Conservation (phyloP, 2,329 filamentous ascomycete genomes). For the Dryadomyces sulphureus region DNA sequence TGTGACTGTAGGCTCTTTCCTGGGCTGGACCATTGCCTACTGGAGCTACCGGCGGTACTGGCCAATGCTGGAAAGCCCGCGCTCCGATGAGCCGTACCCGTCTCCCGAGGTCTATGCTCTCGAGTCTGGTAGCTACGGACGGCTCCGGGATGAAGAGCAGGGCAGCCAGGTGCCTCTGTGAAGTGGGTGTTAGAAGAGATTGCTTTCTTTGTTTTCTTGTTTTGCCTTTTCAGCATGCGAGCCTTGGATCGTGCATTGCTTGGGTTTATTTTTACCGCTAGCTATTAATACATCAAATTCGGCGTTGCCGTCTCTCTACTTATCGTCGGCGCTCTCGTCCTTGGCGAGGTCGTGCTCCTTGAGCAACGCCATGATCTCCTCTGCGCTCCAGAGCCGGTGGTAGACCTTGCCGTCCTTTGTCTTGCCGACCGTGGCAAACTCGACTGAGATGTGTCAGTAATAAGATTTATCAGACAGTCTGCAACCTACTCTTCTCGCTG, state of each 20-base stretch:
- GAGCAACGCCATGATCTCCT: slow-evolving; percentile 86
- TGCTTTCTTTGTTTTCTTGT: too few relatives aligned
- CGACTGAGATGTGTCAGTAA: slow-evolving; percentile 42
- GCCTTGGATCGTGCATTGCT: too few relatives aligned
- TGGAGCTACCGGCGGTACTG: slow-evolving; percentile 54
- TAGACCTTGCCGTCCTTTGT: slow-evolving; percentile 94
- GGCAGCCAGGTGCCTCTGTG: slow-evolving; percentile 20
- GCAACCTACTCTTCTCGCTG: slow-evolving; percentile 91
- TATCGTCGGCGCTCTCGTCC: slow-evolving; percentile 57
- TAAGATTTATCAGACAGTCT: neutral
- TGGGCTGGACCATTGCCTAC: slow-evolving; percentile 46
- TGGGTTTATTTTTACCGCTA: neutral
- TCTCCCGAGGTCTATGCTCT: slow-evolving; percentile 18
- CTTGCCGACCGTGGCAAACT: slow-evolving; percentile 95
- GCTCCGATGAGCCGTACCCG: slow-evolving; percentile 44
- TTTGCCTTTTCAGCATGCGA: too few relatives aligned
- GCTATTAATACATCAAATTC: slow-evolving; percentile 2
- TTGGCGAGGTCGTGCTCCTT: slow-evolving; percentile 95
- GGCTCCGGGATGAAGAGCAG: slow-evolving; percentile 40
- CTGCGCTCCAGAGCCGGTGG: slow-evolving; percentile 91
- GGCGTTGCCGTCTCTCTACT: slow-evolving; percentile 22
- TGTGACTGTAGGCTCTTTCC: slow-evolving; percentile 43
- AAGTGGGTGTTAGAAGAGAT: too few relatives aligned
- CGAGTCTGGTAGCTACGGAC: slow-evolving; percentile 18
- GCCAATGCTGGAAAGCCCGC: slow-evolving; percentile 35